A percentile compares a stretch with the other conserved stretches of the same genome.
Evolutionary conservation across 2,329 filamentous ascomycete genomes (phyloP).

Genomic region (Aspergillus transmontanensis): DNA sequence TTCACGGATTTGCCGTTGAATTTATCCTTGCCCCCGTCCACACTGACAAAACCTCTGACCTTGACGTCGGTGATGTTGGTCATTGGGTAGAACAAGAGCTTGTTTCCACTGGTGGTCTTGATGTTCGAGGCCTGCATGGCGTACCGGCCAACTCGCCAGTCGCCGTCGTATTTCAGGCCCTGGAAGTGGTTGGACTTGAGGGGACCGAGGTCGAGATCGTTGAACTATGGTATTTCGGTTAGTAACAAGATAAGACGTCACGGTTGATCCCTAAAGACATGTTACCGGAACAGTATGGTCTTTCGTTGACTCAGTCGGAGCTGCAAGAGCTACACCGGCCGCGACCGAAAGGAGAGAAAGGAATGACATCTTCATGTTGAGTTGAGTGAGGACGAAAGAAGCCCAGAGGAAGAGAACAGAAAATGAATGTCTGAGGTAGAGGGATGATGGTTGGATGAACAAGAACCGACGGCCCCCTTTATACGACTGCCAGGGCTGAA

Average conservation of each 20-base stretch:
- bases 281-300: background rate
- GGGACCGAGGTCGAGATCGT: background rate
- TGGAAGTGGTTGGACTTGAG: background rate
- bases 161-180: background rate
- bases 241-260: background rate
- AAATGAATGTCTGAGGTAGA: background rate
- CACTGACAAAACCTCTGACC: background rate
- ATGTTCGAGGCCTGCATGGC: background rate
- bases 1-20: background rate
- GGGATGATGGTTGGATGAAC: background rate
- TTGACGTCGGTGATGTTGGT: background rate
- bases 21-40: background rate
- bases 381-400: background rate
- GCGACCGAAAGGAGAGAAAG: background rate
- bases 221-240: background rate
- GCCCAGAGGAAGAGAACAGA: background rate
- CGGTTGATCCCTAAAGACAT: accelerated
- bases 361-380: background rate
- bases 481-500: background rate
- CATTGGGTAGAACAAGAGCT: background rate
- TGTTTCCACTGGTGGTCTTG: background rate
- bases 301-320: background rate
- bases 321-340: background rate
- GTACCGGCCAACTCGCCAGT: background rate
- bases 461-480: background rate